Evolutionary conservation across 2,329 filamentous ascomycete genomes (phyloP).

Genomic region (Paecilomyces fulvus): DNA sequence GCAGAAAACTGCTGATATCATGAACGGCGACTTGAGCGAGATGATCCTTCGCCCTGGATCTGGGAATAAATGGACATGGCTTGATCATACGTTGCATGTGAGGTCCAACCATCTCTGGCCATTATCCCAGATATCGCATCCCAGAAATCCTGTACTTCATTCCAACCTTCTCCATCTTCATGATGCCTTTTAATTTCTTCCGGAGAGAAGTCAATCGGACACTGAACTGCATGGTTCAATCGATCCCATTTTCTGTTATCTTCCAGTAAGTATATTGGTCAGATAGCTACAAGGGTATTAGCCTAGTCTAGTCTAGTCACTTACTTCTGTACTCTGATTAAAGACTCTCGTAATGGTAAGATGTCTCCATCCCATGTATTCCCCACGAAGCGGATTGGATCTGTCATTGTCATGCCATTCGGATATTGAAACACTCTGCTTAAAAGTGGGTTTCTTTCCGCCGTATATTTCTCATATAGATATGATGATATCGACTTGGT

Average conservation of each 20-base stretch:
- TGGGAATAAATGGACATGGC: constrained; percentile 6
- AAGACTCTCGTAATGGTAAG: constrained; percentile 21
- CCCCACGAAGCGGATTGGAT: constrained; percentile 20
- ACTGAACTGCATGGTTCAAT: constrained; percentile 1
- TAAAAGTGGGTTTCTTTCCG: constrained; percentile 17
- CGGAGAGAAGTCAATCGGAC: constrained; percentile 4
- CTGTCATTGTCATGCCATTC: constrained; percentile 16
- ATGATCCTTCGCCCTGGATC: constrained; percentile 3
- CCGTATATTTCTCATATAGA: constrained; percentile 21
- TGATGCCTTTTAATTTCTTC: constrained; percentile 9
- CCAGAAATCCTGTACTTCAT: constrained; percentile 7
- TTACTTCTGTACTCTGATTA: constrained; percentile 8
- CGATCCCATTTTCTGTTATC: constrained; percentile 1
- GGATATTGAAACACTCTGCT: constrained; percentile 15
- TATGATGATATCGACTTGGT: constrained; percentile 13
- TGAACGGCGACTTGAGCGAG: not conserved
- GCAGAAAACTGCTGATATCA: too few relatives aligned
- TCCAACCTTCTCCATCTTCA: constrained; percentile 7
- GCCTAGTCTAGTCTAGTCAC: constrained; percentile 1
- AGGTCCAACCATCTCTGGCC: constrained; percentile 8
- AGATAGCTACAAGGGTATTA: not conserved
- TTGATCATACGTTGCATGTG: constrained; percentile 5
- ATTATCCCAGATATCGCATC: constrained; percentile 7
- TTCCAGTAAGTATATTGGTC: too few relatives aligned
- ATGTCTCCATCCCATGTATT: constrained; percentile 25